Conservation (phyloP, 768 basidiomycete genomes). For the Lactarius akahatsu region DNA sequence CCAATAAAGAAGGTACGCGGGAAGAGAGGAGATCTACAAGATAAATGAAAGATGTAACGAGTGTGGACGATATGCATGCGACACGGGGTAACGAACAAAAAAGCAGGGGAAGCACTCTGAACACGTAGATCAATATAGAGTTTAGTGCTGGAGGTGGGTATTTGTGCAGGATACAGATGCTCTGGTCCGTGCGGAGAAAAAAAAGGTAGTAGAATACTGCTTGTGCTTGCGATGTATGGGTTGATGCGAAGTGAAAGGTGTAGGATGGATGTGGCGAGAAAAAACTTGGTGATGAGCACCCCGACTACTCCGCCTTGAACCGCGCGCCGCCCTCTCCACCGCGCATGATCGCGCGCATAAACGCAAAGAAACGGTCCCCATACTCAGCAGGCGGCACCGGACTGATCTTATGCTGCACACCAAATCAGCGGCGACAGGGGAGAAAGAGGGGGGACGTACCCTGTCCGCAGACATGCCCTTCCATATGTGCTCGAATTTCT, state of each 20-base stretch:
- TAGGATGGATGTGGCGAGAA: not conserved
- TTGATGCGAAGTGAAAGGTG: slow-evolving; percentile 12
- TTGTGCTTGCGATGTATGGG: slow-evolving; percentile 5
- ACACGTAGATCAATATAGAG: slow-evolving; percentile 13
- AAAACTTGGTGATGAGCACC: not conserved
- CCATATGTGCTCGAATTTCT: slow-evolving; percentile 88
- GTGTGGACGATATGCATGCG: slow-evolving; percentile 5
- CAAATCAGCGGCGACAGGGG: slow-evolving; percentile 22
- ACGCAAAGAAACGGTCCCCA: slow-evolving; percentile 81
- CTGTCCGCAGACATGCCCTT: slow-evolving; percentile 85
- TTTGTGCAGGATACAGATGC: slow-evolving; percentile 16
- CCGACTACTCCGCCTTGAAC: slow-evolving; percentile 46
- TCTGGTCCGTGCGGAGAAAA: slow-evolving; percentile 10
- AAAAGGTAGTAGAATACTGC: not conserved
- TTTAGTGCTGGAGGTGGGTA: slow-evolving; percentile 14
- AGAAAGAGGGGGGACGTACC: slow-evolving; percentile 51
- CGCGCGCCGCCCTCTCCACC: slow-evolving; percentile 65
- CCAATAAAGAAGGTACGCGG: not conserved
- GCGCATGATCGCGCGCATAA: slow-evolving; percentile 84
- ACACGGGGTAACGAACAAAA: not conserved
- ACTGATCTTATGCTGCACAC: slow-evolving; percentile 83
- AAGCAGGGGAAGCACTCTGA: slow-evolving; percentile 14
- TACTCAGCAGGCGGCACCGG: slow-evolving; percentile 89
- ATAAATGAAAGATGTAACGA: slow-evolving; percentile 16
- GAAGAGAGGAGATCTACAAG: not conserved